Base-by-base conservation (phyloP, 345 rosid genomes). In the Moringa oleifera region DNA sequence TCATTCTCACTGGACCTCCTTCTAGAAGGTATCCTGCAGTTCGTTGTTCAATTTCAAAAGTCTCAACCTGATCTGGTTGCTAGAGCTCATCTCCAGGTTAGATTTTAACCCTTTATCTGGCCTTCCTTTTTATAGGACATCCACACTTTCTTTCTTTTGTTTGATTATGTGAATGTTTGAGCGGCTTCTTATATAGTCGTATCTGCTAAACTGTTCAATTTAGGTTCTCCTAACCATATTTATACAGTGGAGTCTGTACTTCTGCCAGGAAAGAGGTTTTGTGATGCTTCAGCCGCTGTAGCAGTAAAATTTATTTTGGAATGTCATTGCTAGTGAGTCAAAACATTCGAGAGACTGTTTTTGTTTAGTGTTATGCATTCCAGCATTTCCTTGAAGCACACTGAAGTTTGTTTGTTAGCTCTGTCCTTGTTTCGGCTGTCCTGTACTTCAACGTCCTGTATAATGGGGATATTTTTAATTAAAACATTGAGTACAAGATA, bases 81-180 rank as follows among this genome's bases (percentile, higher is more conserved):
- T 52, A 80, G 99, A 72, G 95, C 96, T 71, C 91, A 95, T 87
- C 88, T 91, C 63, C 99, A 95, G 99, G 99, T 95, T 65, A 47
- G 64, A 25, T 52, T 57, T 57, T 20, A 15, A 49, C 20, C 0
- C 21, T 18, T 53, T 11, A 21, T 56, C 45, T n/a, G n/a, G n/a
- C 12, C 24, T 41, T 65, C 59, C 15, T 16, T 37, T 49, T 3
- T 55, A 15, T 56, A 6, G 25, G 66, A 24, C 18, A 17, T 20
- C 8, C 20, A 24, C 20, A 58, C 50, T 53, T 13, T 22, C 20
- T 28, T 25, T 53, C 23, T 41, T 41, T 41, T 41, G 47, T 41
- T 41, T 28, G 33, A 8, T 28, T 28, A 28, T 28, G 8, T 28
- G 33, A 28, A 2, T 28, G 33, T 8, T 28, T 8, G 3, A 28